Conservation (phyloP, 1,139 yeast genomes). For the Suhomyces bokatorum region DNA sequence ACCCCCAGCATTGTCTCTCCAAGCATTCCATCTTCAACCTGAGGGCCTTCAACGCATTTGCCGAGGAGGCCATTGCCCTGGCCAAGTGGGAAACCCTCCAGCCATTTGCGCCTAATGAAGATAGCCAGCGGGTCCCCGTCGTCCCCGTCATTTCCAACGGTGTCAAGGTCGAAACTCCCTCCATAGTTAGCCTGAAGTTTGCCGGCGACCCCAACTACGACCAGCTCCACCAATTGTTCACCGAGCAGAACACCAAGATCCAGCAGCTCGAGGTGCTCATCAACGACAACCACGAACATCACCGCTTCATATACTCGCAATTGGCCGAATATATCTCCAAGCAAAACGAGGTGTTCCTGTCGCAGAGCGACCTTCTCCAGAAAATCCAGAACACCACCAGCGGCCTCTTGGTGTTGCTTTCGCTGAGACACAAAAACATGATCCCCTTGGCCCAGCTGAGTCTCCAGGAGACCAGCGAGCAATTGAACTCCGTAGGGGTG, state of each 20-base stretch:
- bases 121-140: too few species aligned
- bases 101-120: too few species aligned
- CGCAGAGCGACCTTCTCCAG: conserved; percentile 24
- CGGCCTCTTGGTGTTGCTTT: conserved; percentile 23
- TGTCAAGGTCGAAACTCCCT: not conserved
- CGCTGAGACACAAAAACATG: conserved; percentile 20
- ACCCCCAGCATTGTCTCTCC: conserved; percentile 30
- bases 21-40: conserved; percentile 32
- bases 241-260: conserved; percentile 12
- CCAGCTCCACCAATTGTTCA: conserved; percentile 1
- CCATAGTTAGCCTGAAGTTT: not conserved
- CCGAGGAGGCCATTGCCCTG: conserved; percentile 16
- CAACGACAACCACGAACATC: conserved; percentile 19
- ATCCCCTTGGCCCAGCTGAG: conserved; percentile 22
- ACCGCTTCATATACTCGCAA: conserved; percentile 16
- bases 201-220: conserved; percentile 3
- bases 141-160: not conserved
- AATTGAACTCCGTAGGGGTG: conserved; percentile 8
- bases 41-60: conserved; percentile 23
- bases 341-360: conserved; percentile 23
- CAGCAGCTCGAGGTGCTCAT: conserved; percentile 21
- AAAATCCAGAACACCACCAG: conserved; percentile 22
- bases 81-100: conserved; percentile 10
- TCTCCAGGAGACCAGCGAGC: conserved; percentile 21
- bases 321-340: conserved; percentile 20